phyloP scores from a whole-genome alignment of 2,329 filamentous ascomycete species.

The Cercospora beticola region DNA sequence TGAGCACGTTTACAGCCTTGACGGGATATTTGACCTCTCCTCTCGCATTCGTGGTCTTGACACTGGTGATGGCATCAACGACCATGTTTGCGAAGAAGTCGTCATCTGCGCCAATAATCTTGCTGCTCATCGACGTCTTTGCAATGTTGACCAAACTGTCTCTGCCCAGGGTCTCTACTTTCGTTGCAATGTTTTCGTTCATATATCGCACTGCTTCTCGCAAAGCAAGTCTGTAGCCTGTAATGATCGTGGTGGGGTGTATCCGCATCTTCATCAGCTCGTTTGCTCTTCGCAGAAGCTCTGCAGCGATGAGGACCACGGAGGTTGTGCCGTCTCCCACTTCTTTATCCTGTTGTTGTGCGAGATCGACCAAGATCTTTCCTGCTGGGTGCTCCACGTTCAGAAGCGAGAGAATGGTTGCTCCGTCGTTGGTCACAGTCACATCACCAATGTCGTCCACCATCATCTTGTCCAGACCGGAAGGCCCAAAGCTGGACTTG shows the following conservation, averaged over 20 bases:
- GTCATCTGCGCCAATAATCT: constrained; percentile 93
- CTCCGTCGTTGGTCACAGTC: constrained; percentile 97
- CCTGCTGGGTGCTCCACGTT: constrained; percentile 97
- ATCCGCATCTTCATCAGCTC: constrained; percentile 99
- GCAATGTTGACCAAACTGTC: constrained; percentile 93
- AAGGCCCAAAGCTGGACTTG: constrained; percentile 97
- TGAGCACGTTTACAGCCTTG: constrained; percentile 98
- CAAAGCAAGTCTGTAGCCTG: constrained; percentile 90
- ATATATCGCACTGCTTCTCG: constrained; percentile 98
- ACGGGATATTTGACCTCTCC: constrained; percentile 95
- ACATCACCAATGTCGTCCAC: constrained; percentile 99
- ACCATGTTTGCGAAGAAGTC: constrained; percentile 98
- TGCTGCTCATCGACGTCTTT: constrained; percentile 98
- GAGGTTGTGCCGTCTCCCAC: constrained; percentile 98
- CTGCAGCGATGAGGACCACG: constrained; percentile 93
- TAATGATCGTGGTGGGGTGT: constrained; percentile 99
- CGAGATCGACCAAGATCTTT: constrained; percentile 96
- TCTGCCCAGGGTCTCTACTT: constrained; percentile 85
- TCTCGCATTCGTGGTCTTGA: constrained; percentile 89
- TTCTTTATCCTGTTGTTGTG: constrained; percentile 98
- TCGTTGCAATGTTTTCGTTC: constrained; percentile 96
- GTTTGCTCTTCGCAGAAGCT: constrained; percentile 89
- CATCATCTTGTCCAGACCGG: constrained; percentile 99
- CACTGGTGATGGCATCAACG: constrained; percentile 91
- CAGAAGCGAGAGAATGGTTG: constrained; percentile 90